Conservation (phyloP, 2,329 filamentous ascomycete genomes). For the Venturia carpophila region DNA sequence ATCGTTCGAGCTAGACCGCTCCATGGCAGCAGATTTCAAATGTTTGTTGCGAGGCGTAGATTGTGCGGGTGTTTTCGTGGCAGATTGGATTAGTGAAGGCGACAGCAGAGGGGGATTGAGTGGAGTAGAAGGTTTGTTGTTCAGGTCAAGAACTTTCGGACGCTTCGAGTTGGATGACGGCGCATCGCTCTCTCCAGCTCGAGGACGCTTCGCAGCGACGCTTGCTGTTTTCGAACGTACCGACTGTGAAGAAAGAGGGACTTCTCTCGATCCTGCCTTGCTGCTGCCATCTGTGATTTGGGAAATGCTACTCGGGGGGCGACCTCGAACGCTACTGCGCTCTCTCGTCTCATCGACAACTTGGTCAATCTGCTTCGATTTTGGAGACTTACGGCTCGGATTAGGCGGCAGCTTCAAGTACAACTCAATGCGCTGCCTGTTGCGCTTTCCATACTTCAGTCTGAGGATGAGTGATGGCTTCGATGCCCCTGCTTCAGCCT, state of each 20-base stretch:
- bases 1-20: conserved; percentile 28
- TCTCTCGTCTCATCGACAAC: conserved; percentile 17
- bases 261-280: background rate
- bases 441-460: conserved; percentile 45
- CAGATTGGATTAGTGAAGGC: conserved; percentile 24
- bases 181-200: conserved; percentile 26
- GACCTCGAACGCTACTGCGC: conserved; percentile 12
- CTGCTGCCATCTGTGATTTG: background rate
- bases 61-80: background rate
- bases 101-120: conserved; percentile 26
- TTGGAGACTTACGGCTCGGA: conserved; percentile 22
- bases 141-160: conserved; percentile 18
- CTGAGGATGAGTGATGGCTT: conserved; percentile 36
- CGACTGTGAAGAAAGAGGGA: background rate
- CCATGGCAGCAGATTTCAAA: conserved; percentile 25
- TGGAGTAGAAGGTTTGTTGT: conserved; percentile 30
- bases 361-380: conserved; percentile 26
- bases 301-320: conserved; percentile 6
- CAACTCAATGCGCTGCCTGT: conserved; percentile 40
- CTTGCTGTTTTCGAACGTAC: background rate
- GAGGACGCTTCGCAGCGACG: conserved; percentile 29
- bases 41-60: conserved; percentile 12
- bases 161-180: conserved; percentile 23
- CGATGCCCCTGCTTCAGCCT: background rate
- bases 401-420: conserved; percentile 28